Base-by-base conservation (phyloP, 805 yeast genomes). In the Yarrowia bubula region DNA sequence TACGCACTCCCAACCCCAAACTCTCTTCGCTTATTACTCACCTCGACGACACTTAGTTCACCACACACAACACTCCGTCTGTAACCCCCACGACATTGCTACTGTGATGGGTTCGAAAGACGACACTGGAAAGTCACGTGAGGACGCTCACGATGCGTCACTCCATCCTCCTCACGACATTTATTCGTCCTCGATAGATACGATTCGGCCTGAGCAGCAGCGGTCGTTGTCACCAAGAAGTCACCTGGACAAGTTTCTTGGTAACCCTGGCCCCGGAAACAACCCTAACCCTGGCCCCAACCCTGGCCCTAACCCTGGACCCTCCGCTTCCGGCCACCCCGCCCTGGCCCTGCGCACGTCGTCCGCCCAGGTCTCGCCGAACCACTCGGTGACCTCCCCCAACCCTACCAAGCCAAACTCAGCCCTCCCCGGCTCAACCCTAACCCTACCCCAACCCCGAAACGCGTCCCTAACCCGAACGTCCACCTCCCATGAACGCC, bases 401-500 rank as follows among this genome's bases (percentile, higher is more conserved):
- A 13, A 22, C 44, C 22, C 22, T 9, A 3, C 47, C 32, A 31
- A 31, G 2, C 22, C 50, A 6, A n/a, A 35, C 13, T 18, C 50
- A 1, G 28, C 2, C 15, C 17, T 28, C 33, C 8, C 33, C 17
- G 17, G 33, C 48, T 14, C 46, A 10, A 11, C 46, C 31, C 44
- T 41, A 18, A 14, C 44, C 44, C 47, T 11, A 9, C 18, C 51
- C 18, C 18, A 50, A 35, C 33, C 44, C 58, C 14, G 47, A 37
- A 22, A 14, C 44, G 13, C 61, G 1, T 32, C 61, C 46, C 38
- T 55, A 31, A 31, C 46, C 44, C 60, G 60, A 11, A 18, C 35
- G 2, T 39, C 60, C 11, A 37, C 44, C 15, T 41, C 67, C 31
- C 42, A 43, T 15, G 68, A 68, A 28, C 65, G 69, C 9, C 41